phyloP scores from a whole-genome alignment of 2,329 filamentous ascomycete genomes.

The Scytalidium sp. region DNA sequence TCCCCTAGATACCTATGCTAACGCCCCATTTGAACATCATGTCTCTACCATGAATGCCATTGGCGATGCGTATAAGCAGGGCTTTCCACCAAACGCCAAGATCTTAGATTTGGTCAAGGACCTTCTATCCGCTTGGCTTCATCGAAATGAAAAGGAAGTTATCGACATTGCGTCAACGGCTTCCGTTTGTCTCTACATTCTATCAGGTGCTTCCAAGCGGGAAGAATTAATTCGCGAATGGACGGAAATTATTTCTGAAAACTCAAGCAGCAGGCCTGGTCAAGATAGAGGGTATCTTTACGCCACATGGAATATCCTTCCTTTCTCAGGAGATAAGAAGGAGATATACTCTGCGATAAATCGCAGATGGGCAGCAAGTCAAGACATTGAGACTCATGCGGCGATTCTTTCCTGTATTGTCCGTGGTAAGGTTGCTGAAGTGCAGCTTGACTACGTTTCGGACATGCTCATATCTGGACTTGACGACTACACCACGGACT shows the following conservation, averaged over 20 bases:
- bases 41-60: conserved; percentile 6
- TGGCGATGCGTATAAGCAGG: neutral
- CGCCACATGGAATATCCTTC: conserved; percentile 34
- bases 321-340: conserved; percentile 4
- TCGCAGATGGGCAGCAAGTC: conserved; percentile 50
- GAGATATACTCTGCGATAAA: conserved; percentile 40
- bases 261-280: conserved; percentile 29
- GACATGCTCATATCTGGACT: conserved; percentile 53
- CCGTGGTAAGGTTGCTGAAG: conserved; percentile 35
- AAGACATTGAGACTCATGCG: conserved; percentile 48
- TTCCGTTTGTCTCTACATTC: conserved; percentile 45
- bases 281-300: conserved; percentile 45
- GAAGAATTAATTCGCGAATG: conserved; percentile 41
- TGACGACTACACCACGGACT: conserved; percentile 88
- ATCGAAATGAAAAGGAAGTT: conserved; percentile 47
- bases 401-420: conserved; percentile 54
- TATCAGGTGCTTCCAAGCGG: conserved; percentile 36
- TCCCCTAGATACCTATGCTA: neutral
- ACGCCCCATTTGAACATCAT: neutral
- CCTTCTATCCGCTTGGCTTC: conserved; percentile 38
- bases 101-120: conserved; percentile 1
- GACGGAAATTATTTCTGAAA: conserved; percentile 39
- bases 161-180: conserved; percentile 48
- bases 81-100: neutral
- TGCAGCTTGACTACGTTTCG: conserved; percentile 10